These are phyloP conservation scores for Suillus luteus DNA, from an alignment of 768 basidiomycete species.

Conservation along the genomic window DNA sequence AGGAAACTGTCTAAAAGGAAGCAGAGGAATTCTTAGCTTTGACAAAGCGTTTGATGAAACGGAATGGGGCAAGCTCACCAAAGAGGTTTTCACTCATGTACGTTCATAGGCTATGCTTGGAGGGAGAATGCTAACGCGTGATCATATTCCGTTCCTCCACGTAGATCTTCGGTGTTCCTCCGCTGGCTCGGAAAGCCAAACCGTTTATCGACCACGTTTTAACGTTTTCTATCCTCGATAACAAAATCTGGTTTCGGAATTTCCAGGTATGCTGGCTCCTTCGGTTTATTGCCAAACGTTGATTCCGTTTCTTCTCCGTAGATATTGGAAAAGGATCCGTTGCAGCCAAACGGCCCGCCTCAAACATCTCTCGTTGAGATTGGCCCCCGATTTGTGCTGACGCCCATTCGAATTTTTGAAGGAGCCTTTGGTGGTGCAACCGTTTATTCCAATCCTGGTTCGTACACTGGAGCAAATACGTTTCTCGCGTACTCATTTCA, in stretches of 20 bases:
- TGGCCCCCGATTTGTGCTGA: conserved; percentile 95
- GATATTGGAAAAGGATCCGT: conserved; percentile 94
- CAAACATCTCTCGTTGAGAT: conserved; percentile 93
- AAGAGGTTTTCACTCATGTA: conserved; percentile 94
- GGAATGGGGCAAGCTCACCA: conserved; percentile 83
- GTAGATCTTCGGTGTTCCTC: conserved; percentile 94
- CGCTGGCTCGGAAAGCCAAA: conserved; percentile 86
- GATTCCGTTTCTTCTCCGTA: conserved; percentile 32
- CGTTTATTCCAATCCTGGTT: conserved; percentile 94
- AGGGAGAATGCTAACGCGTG: conserved; percentile 8
- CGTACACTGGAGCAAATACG: conserved; percentile 22
- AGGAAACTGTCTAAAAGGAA: conserved; percentile 96
- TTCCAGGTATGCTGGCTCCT: conserved; percentile 70
- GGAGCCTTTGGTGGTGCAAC: conserved; percentile 95
- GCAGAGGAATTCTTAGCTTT: conserved; percentile 89
- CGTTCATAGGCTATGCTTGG: conserved; percentile 29
- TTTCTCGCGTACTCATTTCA: conserved; percentile 8
- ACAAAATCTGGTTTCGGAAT: conserved; percentile 99
- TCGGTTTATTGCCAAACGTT: conserved; percentile 1
- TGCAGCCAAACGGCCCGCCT: conserved; percentile 82
- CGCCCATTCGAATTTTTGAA: conserved; percentile 97
- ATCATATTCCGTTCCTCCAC: neutral
- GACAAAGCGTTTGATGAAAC: conserved; percentile 87
- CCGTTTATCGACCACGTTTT: conserved; percentile 98
- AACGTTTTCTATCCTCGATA: conserved; percentile 93